Percentiles rank a stretch among this genome's conserved stretches.
phyloP scores from a whole-genome alignment of 2,329 filamentous ascomycete genomes.

The Trichophyton schoenleinii region DNA sequence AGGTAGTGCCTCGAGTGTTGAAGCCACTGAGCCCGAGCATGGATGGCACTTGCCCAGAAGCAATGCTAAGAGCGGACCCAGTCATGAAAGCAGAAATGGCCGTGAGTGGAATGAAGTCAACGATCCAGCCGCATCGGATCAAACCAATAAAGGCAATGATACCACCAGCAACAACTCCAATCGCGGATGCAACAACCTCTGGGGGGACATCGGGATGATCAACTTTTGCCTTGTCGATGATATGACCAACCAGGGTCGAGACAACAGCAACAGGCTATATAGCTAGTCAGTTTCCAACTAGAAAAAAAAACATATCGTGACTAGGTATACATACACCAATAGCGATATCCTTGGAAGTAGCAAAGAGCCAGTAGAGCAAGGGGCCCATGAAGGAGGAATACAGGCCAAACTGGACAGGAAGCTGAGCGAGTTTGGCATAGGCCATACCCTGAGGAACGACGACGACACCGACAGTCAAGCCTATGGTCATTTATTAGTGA shows the following conservation, averaged over 20 bases:
- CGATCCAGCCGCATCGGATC: slow-evolving; percentile 71
- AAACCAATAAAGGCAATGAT: slow-evolving; percentile 72
- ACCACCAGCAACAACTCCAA: slow-evolving; percentile 64
- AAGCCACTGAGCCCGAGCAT: slow-evolving; percentile 66
- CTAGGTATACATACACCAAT: slow-evolving; percentile 64
- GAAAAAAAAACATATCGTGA: slow-evolving; percentile 1
- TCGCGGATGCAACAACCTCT: slow-evolving; percentile 61
- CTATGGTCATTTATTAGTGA: slow-evolving; percentile 23
- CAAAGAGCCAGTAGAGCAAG: slow-evolving; percentile 92
- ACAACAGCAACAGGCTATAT: slow-evolving; percentile 79
- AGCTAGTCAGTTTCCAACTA: slow-evolving; percentile 11
- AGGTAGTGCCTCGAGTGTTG: slow-evolving; percentile 65
- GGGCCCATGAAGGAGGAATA: slow-evolving; percentile 97
- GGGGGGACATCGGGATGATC: slow-evolving; percentile 42
- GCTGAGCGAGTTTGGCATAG: slow-evolving; percentile 69
- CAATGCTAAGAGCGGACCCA: slow-evolving; percentile 82
- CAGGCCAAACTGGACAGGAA: slow-evolving; percentile 72
- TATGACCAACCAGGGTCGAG: slow-evolving; percentile 76
- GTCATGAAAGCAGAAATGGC: slow-evolving; percentile 96
- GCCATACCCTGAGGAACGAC: slow-evolving; percentile 97
- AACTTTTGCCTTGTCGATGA: slow-evolving; percentile 53
- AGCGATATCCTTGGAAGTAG: slow-evolving; percentile 95
- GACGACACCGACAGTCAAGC: slow-evolving; percentile 60
- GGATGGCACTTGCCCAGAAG: slow-evolving; percentile 65
- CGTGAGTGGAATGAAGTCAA: slow-evolving; percentile 82